Conservation (phyloP, 371 early-diverging fungal genomes). For the Mortierella sp. region DNA sequence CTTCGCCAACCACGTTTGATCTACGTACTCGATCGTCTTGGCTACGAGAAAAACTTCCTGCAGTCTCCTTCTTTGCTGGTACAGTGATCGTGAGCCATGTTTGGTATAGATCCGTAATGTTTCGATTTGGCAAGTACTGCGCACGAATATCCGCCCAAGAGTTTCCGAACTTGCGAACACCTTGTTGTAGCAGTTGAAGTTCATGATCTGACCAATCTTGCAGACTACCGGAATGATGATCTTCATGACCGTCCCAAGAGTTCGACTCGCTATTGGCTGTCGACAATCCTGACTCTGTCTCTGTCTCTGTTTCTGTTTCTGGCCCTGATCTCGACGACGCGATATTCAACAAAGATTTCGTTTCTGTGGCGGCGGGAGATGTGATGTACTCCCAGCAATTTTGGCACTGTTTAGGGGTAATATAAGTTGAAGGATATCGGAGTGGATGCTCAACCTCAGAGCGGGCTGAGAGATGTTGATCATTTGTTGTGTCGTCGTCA, state of each 20-base stretch:
- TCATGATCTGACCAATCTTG: constrained; percentile 40
- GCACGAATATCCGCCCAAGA: constrained; percentile 49
- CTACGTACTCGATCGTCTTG: background rate
- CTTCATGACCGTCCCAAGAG: background rate
- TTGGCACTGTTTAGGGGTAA: constrained; percentile 31
- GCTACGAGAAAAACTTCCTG: background rate
- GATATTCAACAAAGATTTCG: background rate
- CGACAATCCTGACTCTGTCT: too few relatives aligned
- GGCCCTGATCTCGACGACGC: background rate
- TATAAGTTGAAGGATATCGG: background rate
- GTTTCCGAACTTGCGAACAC: constrained; percentile 37
- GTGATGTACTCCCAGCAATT: constrained; percentile 37
- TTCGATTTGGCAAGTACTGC: constrained; percentile 38
- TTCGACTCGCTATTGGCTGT: background rate
- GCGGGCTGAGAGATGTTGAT: background rate
- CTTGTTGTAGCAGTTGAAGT: constrained; percentile 29
- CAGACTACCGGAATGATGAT: background rate
- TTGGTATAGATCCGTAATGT: constrained; percentile 32
- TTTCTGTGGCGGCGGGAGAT: background rate
- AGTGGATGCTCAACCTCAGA: background rate
- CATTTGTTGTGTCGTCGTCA: background rate
- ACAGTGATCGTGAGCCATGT: constrained; percentile 33
- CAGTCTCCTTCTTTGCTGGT: background rate
- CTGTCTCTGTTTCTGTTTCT: background rate
- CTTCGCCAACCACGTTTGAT: background rate